phyloP scores from a whole-genome alignment of 2,329 filamentous ascomycete genomes.

The Beauveria medogensis region DNA sequence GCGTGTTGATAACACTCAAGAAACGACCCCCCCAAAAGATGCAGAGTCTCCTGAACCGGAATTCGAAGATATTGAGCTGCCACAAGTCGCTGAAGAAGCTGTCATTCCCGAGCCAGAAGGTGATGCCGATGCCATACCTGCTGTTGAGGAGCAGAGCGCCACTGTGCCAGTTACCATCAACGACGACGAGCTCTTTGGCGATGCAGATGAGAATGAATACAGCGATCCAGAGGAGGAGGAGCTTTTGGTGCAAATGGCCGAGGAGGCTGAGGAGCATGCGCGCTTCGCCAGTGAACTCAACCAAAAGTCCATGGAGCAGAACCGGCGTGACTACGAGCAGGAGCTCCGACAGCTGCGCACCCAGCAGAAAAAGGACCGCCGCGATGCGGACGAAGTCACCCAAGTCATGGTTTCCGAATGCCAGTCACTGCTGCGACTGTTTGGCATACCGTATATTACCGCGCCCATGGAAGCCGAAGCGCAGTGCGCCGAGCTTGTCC shows the following conservation, averaged over 20 bases:
- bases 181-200: slow-evolving; percentile 36
- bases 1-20: neutral
- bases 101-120: neutral
- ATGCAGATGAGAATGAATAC: slow-evolving; percentile 63
- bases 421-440: slow-evolving; percentile 79
- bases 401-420: slow-evolving; percentile 95
- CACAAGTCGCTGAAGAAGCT: slow-evolving; percentile 11
- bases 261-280: slow-evolving; percentile 88
- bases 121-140: neutral
- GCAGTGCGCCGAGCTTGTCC: slow-evolving; percentile 87
- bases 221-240: slow-evolving; percentile 92
- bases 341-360: slow-evolving; percentile 79
- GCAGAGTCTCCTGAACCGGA: slow-evolving; percentile 18
- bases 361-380: slow-evolving; percentile 94
- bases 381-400: slow-evolving; percentile 94
- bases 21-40: neutral
- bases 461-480: slow-evolving; percentile 99
- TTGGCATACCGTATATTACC: slow-evolving; percentile 92
- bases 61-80: slow-evolving; percentile 30
- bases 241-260: slow-evolving; percentile 73
- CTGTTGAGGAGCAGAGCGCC: neutral
- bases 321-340: slow-evolving; percentile 71
- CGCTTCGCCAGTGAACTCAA: slow-evolving; percentile 86
- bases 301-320: slow-evolving; percentile 60
- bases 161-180: slow-evolving; percentile 15